Evolutionary conservation across 176 grass and related monocot genomes (phyloP), one percentile per base, ranked within the genome.

Genomic region (Phyllostachys edulis): DNA sequence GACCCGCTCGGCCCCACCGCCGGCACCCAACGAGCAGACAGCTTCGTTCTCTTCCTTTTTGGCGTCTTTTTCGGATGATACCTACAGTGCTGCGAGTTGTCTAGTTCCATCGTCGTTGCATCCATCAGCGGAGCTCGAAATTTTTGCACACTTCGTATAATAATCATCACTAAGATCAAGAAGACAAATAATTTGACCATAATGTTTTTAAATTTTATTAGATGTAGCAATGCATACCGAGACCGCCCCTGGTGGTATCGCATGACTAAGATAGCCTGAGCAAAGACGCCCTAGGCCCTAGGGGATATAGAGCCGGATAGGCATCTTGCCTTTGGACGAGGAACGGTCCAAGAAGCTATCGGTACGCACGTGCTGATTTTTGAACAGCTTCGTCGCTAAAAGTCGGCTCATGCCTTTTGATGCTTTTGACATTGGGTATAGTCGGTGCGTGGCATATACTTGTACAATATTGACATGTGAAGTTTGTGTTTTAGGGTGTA

Each of bases 1-100:
- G 89, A 92, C 89, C 45, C 46, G 59, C 79, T 11, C 24, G 50
- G 46, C 44, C 18, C 63, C 76, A 42, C 69, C 3, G n/a, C 21
- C 27, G 13, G 61, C 44, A 18, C 45, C 29, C 18, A 6, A n/a
- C 57, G 57, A 3, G 20, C 7, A 75, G 68, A n/a, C 26, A 16
- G 12, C 29, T 17, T 50, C 13, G 0, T 17, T 36, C 18, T 55
- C 21, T 6, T 21, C 10, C 46, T 59, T n/a, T n/a, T n/a, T n/a
- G n/a, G n/a, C n/a, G n/a, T n/a, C n/a, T 73, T 47, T 67, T 9
- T 82, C 29, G 69, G 70, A 64, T 26, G 50, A 74, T 1, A 27
- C 23, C 1, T 26, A 13, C 49, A 20, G 20, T 54, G 45, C 45
- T 5, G 4, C 46, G 10, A 12, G 27, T 23, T 27, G 29, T 67